These are phyloP conservation scores for Ophiognomonia clavigignenti-juglandacearum DNA, from an alignment of 2,329 filamentous ascomycete species.

Conservation along the genomic window DNA sequence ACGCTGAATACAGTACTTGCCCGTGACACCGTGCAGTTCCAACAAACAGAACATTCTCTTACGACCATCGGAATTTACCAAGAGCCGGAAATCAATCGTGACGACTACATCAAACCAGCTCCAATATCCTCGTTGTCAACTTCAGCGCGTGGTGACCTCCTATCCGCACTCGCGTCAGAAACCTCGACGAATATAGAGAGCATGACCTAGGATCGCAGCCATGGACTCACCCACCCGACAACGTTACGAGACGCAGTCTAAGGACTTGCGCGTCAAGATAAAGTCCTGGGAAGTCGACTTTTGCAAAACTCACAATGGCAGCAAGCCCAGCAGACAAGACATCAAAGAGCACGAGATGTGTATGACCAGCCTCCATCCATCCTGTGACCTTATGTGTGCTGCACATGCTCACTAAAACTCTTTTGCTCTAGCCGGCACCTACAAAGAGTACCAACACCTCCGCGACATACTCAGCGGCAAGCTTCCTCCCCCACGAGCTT, in stretches of 20 bases:
- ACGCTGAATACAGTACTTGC: no score
- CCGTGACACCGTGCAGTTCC: no score
- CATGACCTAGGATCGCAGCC: conserved; percentile 12
- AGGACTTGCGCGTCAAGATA: conserved; percentile 59
- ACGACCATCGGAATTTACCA: no score
- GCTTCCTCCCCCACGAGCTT: conserved; percentile 32
- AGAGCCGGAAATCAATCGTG: no score
- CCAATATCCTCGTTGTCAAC: no score
- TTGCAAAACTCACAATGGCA: conserved; percentile 55
- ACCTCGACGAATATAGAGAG: not conserved
- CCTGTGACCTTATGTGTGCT: not conserved
- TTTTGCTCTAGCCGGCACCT: conserved; percentile 55
- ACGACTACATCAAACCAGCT: no score
- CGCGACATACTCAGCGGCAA: conserved; percentile 56
- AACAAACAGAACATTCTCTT: no score
- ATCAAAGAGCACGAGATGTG: conserved; percentile 71
- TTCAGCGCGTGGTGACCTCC: no score
- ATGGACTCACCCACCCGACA: conserved; percentile 45
- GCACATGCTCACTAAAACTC: not conserved
- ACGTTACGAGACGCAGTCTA: conserved; percentile 44
- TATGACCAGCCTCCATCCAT: conserved; percentile 31
- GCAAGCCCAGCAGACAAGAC: conserved; percentile 67
- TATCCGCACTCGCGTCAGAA: no score
- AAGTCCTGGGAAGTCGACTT: conserved; percentile 73
- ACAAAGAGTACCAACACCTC: conserved; percentile 69